phyloP scores from a whole-genome alignment of 164 flowering plant genomes.

The Berberis vulgaris region DNA sequence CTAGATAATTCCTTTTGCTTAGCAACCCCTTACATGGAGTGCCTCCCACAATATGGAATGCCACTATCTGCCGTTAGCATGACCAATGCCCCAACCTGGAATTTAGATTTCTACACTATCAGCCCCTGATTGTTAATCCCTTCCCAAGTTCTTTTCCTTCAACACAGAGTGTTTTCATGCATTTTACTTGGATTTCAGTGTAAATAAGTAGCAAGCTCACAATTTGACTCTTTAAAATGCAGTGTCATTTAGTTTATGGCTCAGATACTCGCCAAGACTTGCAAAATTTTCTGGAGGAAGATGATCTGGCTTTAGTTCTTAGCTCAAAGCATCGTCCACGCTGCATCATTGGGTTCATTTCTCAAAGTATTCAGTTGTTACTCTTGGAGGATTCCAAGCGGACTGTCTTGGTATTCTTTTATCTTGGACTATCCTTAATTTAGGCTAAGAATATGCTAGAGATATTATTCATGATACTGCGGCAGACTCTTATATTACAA shows the following conservation, averaged over 20 bases:
- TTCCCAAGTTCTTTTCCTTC: not conserved
- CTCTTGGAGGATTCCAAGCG: slow-evolving; percentile 63
- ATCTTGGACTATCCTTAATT: slow-evolving; percentile 1
- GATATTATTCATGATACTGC: no score
- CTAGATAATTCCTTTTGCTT: no score
- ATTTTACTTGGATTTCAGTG: not conserved
- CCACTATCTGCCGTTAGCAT: no score
- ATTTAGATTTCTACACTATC: no score
- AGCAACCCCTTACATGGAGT: no score
- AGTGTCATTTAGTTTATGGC: slow-evolving; percentile 87
- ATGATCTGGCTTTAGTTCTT: slow-evolving; percentile 64
- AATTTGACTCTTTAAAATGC: slow-evolving; percentile 20
- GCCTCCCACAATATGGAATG: no score
- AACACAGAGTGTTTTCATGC: not conserved
- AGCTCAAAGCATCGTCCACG: slow-evolving; percentile 72
- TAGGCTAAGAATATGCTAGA: not conserved
- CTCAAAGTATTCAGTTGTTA: slow-evolving; percentile 63
- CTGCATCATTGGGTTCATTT: slow-evolving; percentile 86
- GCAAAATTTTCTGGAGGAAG: slow-evolving; percentile 47
- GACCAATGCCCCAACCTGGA: no score
- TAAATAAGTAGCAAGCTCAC: not conserved
- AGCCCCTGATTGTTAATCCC: not conserved
- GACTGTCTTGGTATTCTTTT: slow-evolving; percentile 38
- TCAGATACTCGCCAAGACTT: slow-evolving; percentile 61
- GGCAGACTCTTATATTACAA: no score